Percentiles rank a stretch among this genome's conserved stretches.
Conservation (phyloP, 139 green algal genomes). For the Mesotaenium endlicherianum region DNA sequence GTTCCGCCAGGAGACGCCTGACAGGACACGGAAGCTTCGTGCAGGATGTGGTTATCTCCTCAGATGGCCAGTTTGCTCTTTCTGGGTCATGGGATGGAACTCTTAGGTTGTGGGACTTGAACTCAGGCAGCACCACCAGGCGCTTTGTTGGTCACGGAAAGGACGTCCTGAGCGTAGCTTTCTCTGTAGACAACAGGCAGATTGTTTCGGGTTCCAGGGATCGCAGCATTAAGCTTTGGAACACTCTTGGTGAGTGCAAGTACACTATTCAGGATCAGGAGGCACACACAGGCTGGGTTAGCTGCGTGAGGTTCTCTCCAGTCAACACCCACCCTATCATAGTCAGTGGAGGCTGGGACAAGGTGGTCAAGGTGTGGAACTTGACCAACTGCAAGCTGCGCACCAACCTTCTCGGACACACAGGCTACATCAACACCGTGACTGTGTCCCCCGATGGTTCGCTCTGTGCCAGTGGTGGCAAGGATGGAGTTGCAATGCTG, state of each 20-base stretch:
- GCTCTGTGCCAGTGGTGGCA: conserved; percentile 87
- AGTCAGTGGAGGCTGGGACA: conserved; percentile 97
- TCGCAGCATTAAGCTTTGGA: conserved; percentile 54
- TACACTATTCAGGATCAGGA: conserved; percentile 94
- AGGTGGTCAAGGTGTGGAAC: conserved; percentile 98
- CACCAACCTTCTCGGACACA: conserved; percentile 93
- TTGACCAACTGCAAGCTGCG: conserved; percentile 98
- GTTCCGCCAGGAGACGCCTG: conserved; percentile 73
- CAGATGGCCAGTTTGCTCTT: conserved; percentile 96
- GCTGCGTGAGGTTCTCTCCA: conserved; percentile 97
- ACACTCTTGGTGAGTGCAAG: conserved; percentile 93
- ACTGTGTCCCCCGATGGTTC: conserved; percentile 98
- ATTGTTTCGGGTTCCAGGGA: conserved; percentile 91
- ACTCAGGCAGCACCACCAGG: conserved; percentile 92
- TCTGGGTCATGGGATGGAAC: conserved; percentile 97
- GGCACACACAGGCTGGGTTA: conserved; percentile 96
- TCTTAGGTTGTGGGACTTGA: conserved; percentile 98
- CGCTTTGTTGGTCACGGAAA: conserved; percentile 98
- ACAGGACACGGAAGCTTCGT: conserved; percentile 85
- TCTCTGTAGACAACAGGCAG: conserved; percentile 99
- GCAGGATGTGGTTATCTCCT: conserved; percentile 98
- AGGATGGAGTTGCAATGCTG: conserved; percentile 98
- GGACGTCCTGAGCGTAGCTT: conserved; percentile 97
- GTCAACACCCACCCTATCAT: conserved; percentile 94
- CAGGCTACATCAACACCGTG: conserved; percentile 64